Evolutionary conservation across 108 stramenopile genomes (phyloP).

Genomic region (Fistulifera pelliculosa): DNA sequence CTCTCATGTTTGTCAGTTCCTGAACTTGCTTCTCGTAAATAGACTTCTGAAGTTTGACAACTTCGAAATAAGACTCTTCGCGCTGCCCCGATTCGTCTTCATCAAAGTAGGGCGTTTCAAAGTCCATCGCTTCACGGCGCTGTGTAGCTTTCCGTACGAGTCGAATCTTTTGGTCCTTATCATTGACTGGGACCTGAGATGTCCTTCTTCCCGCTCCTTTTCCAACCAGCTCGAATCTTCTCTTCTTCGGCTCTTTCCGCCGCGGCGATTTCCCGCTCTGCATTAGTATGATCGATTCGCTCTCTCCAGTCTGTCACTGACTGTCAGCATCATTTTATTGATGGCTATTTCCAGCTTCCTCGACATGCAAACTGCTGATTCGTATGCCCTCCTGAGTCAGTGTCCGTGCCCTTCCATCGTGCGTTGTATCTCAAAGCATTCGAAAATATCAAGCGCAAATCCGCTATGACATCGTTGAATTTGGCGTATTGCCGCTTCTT

Average conservation of each 20-base stretch:
- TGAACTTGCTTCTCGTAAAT: constrained; percentile 62
- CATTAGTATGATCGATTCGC: constrained; percentile 58
- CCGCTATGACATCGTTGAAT: constrained; percentile 55
- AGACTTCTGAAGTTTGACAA: constrained; percentile 54
- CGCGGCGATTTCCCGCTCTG: constrained; percentile 70
- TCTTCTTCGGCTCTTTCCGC: constrained; percentile 65
- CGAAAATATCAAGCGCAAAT: constrained; percentile 74
- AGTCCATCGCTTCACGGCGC: constrained; percentile 47
- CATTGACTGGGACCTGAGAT: constrained; percentile 7
- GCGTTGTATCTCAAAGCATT: constrained; percentile 84
- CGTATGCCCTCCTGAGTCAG: constrained; percentile 67
- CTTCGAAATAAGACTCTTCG: constrained; percentile 60
- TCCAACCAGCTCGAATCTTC: constrained; percentile 57
- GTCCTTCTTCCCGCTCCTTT: constrained; percentile 19
- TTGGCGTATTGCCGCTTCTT: constrained; percentile 59
- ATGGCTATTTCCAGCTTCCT: constrained; percentile 70
- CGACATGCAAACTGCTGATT: constrained; percentile 66
- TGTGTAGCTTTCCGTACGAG: constrained; percentile 3
- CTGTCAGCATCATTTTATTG: constrained; percentile 64
- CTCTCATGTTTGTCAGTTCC: constrained; percentile 37
- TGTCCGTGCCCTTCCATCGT: constrained; percentile 28
- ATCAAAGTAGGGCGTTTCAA: constrained; percentile 80
- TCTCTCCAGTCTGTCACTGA: constrained; percentile 69
- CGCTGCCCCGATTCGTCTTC: constrained; percentile 64
- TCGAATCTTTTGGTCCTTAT: constrained; percentile 2